Percentiles rank a stretch among this genome's conserved stretches.
phyloP scores from a whole-genome alignment of 2,329 filamentous ascomycete genomes.

The Colletotrichum gloeosporioides region DNA sequence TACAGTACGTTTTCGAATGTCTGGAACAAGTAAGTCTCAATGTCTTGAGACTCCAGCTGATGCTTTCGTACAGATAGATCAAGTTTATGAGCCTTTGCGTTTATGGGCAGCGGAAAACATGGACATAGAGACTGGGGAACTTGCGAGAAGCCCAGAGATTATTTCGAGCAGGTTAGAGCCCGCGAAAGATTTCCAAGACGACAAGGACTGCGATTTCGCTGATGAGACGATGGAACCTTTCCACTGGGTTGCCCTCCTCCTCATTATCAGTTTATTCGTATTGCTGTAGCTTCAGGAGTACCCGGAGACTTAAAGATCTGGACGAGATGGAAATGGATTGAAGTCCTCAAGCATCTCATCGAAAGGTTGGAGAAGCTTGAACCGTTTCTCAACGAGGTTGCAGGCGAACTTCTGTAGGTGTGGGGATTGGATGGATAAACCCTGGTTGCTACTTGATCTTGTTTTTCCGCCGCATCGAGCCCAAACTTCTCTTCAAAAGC shows the following conservation, averaged over 20 bases:
- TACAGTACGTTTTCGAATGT: not conserved
- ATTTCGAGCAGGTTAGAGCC: not conserved
- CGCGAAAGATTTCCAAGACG: not conserved
- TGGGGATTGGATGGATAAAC: not conserved
- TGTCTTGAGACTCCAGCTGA: not conserved
- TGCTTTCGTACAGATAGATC: not conserved
- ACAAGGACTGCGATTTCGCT: not conserved
- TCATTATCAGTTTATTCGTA: not conserved
- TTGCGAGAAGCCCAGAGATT: not conserved
- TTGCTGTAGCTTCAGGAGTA: not conserved
- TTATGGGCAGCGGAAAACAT: not conserved
- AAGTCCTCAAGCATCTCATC: not conserved
- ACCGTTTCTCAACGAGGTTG: not conserved
- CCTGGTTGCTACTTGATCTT: not conserved
- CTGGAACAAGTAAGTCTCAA: not conserved
- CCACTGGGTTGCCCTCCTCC: not conserved
- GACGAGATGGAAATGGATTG: not conserved
- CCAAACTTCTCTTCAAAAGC: not conserved
- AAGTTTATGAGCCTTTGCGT: not conserved
- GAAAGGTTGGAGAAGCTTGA: not conserved
- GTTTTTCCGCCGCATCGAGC: not conserved
- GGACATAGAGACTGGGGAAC: not conserved
- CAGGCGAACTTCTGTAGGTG: not conserved
- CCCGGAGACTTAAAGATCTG: accelerated
- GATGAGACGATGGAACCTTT: not conserved